Percentiles rank a stretch among this genome's conserved stretches.
phyloP scores from a whole-genome alignment of 2,329 filamentous ascomycete genomes.

The Atkinsonella hypoxylon region DNA sequence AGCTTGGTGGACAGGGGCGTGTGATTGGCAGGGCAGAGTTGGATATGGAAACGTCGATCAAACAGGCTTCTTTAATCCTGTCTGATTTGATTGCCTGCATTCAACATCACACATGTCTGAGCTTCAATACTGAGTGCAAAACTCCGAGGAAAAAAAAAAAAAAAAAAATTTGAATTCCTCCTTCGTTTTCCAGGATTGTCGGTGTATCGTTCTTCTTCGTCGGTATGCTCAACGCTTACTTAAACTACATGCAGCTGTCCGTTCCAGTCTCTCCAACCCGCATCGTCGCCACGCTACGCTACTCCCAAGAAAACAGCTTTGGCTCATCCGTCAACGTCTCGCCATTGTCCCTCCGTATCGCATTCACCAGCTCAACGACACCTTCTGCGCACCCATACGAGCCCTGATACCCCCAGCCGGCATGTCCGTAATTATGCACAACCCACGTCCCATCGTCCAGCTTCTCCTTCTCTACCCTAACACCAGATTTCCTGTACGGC shows the following conservation, averaged over 20 bases:
- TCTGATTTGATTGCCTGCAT: not conserved
- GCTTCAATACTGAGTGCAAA: no score
- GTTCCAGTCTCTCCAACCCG: no score
- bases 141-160: no score
- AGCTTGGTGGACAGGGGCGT: slow-evolving; percentile 5
- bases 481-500: slow-evolving; percentile 60
- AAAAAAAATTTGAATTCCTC: not conserved
- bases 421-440: slow-evolving; percentile 76
- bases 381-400: slow-evolving; percentile 59
- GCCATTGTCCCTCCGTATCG: slow-evolving; percentile 32
- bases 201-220: not conserved
- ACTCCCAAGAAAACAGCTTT: slow-evolving; percentile 18
- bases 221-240: no score
- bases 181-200: not conserved
- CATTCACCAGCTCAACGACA: slow-evolving; percentile 54
- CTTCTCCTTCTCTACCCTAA: slow-evolving; percentile 53
- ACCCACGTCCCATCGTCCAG: slow-evolving; percentile 45
- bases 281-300: not conserved
- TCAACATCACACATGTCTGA: not conserved
- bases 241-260: no score
- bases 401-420: slow-evolving; percentile 63
- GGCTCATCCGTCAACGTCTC: slow-evolving; percentile 17
- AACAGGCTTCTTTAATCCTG: no score
- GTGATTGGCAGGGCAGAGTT: not conserved
- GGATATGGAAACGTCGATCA: not conserved